These are phyloP conservation scores for Gossypium bickii DNA, from an alignment of 345 rosid genomes.

Conservation along the genomic window DNA sequence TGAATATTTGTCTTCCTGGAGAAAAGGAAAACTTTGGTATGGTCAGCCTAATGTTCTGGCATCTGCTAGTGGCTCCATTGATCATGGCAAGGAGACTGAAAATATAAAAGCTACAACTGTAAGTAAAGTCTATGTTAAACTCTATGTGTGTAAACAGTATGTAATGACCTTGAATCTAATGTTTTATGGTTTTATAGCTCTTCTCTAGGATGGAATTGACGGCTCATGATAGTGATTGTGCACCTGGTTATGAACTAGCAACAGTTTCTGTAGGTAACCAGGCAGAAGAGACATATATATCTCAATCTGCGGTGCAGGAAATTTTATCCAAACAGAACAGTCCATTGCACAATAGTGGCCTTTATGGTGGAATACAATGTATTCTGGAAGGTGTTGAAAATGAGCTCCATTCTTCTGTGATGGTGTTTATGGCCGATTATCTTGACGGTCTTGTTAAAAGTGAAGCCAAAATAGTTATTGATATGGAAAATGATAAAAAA, in stretches of 20 bases:
- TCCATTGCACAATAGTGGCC: conserved; percentile 15
- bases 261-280: conserved; percentile 22
- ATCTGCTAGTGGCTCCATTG: conserved; percentile 16
- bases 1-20: conserved; percentile 56
- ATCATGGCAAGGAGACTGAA: conserved; percentile 21
- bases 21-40: conserved; percentile 64
- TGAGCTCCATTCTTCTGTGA: conserved; percentile 57
- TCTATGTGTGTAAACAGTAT: not conserved
- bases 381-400: conserved; percentile 49
- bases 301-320: conserved; percentile 25
- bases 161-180: conserved; percentile 19
- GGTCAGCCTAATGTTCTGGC: conserved; percentile 29
- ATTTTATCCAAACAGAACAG: conserved; percentile 24
- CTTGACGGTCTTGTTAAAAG: conserved; percentile 44
- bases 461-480: conserved; percentile 37
- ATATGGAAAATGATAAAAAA: conserved; percentile 20
- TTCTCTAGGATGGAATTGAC: conserved; percentile 30
- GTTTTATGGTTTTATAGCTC: conserved; percentile 37
- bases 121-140: conserved; percentile 19
- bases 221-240: conserved; percentile 32
- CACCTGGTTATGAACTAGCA: conserved; percentile 43
- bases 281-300: conserved; percentile 10
- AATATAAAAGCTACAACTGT: conserved; percentile 28
- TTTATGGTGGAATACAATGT: conserved; percentile 27
- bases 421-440: conserved; percentile 43